These are phyloP conservation scores for Gossypioides kirkii DNA, from an alignment of 345 rosid species.

Conservation along the genomic window DNA sequence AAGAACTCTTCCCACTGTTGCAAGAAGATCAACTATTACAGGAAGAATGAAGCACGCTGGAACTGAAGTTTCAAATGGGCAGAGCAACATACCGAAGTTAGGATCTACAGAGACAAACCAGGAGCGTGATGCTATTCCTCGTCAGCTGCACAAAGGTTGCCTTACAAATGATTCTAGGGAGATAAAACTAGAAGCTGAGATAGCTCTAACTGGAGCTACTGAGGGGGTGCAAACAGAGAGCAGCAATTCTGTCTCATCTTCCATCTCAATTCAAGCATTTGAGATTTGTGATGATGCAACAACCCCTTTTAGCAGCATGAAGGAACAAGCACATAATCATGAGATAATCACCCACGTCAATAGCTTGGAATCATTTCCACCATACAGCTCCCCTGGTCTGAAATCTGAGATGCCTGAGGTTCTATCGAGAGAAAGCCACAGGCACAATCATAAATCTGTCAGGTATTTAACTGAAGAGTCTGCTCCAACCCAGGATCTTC, in stretches of 20 bases:
- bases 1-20: constrained; percentile 64
- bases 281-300: constrained; percentile 79
- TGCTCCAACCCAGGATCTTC: constrained; percentile 28
- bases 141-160: constrained; percentile 24
- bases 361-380: constrained; percentile 30
- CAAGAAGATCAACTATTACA: constrained; percentile 50
- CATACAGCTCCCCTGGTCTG: constrained; percentile 28
- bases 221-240: constrained; percentile 61
- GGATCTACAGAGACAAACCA: constrained; percentile 29
- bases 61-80: constrained; percentile 39
- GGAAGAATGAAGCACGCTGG: constrained; percentile 46
- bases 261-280: constrained; percentile 69
- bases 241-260: constrained; percentile 72
- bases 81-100: constrained; percentile 27
- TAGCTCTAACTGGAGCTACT: constrained; percentile 35
- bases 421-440: constrained; percentile 26
- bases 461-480: constrained; percentile 31
- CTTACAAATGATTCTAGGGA: constrained; percentile 26
- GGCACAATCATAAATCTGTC: constrained; percentile 25
- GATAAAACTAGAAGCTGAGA: constrained; percentile 34
- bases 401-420: constrained; percentile 27
- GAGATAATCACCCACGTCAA: constrained; percentile 32
- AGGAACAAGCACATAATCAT: constrained; percentile 37
- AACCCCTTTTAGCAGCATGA: constrained; percentile 50
- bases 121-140: constrained; percentile 34